Evolutionary conservation across 192 early-diverging fungal genomes (phyloP), one percentile per base, ranked within the genome.

Genomic region (Backusella mclennaniae): DNA sequence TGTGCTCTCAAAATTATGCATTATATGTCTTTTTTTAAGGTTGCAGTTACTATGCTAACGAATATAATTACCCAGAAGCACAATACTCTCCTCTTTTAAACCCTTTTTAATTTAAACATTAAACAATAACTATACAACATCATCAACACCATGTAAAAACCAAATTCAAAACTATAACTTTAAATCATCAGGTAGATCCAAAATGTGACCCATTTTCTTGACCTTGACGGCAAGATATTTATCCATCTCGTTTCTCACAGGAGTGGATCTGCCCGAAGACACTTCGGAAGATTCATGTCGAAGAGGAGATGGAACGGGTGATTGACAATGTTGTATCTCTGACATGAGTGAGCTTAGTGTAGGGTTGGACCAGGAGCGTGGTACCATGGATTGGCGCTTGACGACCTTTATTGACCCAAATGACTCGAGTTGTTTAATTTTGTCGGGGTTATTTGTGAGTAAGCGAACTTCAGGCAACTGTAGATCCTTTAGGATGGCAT

Each of bases 391-490:
- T 21, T 95, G 88, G 35, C 95, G 92, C 79, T 95, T 93, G 9
- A 90, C 87, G 6, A 99, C 88, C 53, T 90, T 88, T 44, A 98
- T 87, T 7, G 83, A 77, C 7, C 91, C 92, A 73, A 88, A 88
- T 14, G 83, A 84, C 38, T 90, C 84, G 7, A 99, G 69, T 78
- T 93, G 90, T 69, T 92, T 79, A 73, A 98, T 94, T 86, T 99
- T 99, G 81, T 97, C 94, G 0, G 95, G 93, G 78, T 99, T 99
- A 81, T 99, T 99, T 21, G 97, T 99, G 69, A 99, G 83, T 73
- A 99, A 83, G 0, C 95, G 90, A 59, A 98, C 83, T 53, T 85
- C 77, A n/a, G 81, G 35, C 52, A 96, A 77, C 42, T 79, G 77
- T 53, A 99, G 84, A 76, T 99, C 97, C 6, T 87, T 84, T 23